phyloP scores from a whole-genome alignment of 345 rosid species.

The Anastatica hierochuntica region DNA sequence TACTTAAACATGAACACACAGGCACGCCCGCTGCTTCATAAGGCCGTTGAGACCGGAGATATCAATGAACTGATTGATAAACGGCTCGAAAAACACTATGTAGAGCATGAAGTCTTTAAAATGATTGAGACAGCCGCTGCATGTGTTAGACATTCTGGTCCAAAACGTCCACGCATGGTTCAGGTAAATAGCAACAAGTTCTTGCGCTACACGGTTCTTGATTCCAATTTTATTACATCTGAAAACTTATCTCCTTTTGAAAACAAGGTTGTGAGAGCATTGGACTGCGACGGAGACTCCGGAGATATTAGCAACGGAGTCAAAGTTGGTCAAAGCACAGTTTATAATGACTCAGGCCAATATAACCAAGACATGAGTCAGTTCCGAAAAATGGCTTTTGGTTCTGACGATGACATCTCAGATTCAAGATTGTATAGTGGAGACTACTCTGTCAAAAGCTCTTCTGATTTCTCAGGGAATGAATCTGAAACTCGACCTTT shows the following conservation, averaged over 20 bases:
- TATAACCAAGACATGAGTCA: constrained; percentile 64
- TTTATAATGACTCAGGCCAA: constrained; percentile 59
- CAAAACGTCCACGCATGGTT: neutral
- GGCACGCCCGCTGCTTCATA: constrained; percentile 73
- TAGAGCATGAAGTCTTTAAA: constrained; percentile 59
- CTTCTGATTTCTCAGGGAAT: constrained; percentile 31
- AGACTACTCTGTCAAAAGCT: constrained; percentile 32
- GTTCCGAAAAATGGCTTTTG: constrained; percentile 66
- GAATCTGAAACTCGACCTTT: constrained; percentile 26
- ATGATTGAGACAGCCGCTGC: constrained; percentile 91
- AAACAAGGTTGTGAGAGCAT: constrained; percentile 65
- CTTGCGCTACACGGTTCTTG: neutral
- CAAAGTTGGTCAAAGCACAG: constrained; percentile 73
- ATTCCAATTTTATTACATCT: neutral
- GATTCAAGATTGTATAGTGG: constrained; percentile 46
- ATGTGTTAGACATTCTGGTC: constrained; percentile 84
- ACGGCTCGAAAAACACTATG: constrained; percentile 61
- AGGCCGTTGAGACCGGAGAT: constrained; percentile 72
- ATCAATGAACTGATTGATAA: constrained; percentile 51
- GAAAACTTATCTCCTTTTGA: neutral
- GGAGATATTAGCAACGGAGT: constrained; percentile 73
- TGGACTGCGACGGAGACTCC: constrained; percentile 51
- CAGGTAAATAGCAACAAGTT: neutral
- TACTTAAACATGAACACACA: constrained; percentile 45
- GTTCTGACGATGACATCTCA: constrained; percentile 31